These are phyloP conservation scores for Auricularia sp. DNA, from an alignment of 768 basidiomycete genomes.

Conservation along the genomic window DNA sequence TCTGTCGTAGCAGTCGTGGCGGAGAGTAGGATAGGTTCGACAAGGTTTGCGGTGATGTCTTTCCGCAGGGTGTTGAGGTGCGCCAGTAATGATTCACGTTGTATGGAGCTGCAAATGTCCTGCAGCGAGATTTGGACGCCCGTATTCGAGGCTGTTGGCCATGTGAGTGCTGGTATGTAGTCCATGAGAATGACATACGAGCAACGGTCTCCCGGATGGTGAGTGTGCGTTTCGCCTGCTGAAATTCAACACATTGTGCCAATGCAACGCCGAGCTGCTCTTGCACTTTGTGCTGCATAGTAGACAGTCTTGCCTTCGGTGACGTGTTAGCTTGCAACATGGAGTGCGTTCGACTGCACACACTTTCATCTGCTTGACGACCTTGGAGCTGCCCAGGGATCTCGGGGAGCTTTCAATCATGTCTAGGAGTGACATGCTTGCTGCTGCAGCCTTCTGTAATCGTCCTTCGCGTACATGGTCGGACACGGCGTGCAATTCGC, in stretches of 20 bases:
- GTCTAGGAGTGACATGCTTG: constrained; percentile 30
- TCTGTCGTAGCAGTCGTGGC: constrained; percentile 32
- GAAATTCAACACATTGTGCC: constrained; percentile 43
- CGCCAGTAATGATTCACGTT: constrained; percentile 39
- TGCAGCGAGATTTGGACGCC: constrained; percentile 32
- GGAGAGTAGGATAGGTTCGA: constrained; percentile 48
- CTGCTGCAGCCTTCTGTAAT: constrained; percentile 52
- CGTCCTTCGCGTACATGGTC: constrained; percentile 43
- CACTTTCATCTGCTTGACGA: constrained; percentile 52
- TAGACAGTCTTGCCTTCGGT: constrained; percentile 43
- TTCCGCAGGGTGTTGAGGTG: constrained; percentile 55
- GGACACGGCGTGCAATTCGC: constrained; percentile 34
- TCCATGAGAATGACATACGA: too few species aligned
- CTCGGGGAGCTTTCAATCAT: constrained; percentile 38
- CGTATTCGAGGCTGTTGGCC: constrained; percentile 15
- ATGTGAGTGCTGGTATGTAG: too few species aligned
- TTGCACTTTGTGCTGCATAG: constrained; percentile 47
- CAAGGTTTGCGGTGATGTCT: constrained; percentile 47
- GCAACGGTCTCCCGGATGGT: not conserved
- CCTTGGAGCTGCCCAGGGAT: constrained; percentile 40
- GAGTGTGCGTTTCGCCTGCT: constrained; percentile 21
- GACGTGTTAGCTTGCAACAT: constrained; percentile 4
- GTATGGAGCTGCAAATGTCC: constrained; percentile 49
- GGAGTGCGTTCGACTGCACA: constrained; percentile 12
- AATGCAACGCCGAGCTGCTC: constrained; percentile 67